A percentile compares a stretch with the other conserved stretches of the same genome.
phyloP scores from a whole-genome alignment of 2,329 filamentous ascomycete genomes.

The Trichophyton simii region DNA sequence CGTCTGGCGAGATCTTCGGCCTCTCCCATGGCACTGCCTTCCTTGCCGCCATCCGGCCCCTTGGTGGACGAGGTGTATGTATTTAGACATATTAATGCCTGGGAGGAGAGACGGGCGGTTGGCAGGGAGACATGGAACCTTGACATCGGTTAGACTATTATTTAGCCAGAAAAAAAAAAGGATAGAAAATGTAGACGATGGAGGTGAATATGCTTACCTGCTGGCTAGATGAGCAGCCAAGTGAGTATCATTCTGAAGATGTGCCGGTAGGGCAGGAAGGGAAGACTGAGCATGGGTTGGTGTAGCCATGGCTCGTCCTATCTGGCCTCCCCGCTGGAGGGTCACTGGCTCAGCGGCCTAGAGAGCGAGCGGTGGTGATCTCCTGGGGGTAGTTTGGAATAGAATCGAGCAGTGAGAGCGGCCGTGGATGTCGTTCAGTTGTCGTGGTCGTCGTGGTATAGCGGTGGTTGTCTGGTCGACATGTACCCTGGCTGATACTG shows the following conservation, averaged over 20 bases:
- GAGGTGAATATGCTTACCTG: constrained; percentile 23
- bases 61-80: constrained; percentile 84
- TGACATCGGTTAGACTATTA: constrained; percentile 22
- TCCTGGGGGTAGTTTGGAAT: not conserved
- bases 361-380: not conserved
- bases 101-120: constrained; percentile 77
- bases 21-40: constrained; percentile 82
- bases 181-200: too few species aligned
- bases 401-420: not conserved
- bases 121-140: constrained; percentile 87
- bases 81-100: constrained; percentile 83
- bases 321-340: not conserved
- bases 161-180: too few species aligned
- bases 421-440: not conserved
- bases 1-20: constrained; percentile 83
- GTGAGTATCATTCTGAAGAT: constrained; percentile 41
- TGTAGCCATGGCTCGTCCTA: constrained; percentile 28
- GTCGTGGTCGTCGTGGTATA: not conserved
- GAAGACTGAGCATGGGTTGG: constrained; percentile 66
- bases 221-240: constrained; percentile 40
- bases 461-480: not conserved
- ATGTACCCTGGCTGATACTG: not conserved
- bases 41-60: constrained; percentile 78
- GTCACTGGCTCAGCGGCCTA: not conserved
- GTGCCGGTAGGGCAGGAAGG: constrained; percentile 73